phyloP scores from a whole-genome alignment of 768 basidiomycete genomes.

The Pleurotus eryngii region DNA sequence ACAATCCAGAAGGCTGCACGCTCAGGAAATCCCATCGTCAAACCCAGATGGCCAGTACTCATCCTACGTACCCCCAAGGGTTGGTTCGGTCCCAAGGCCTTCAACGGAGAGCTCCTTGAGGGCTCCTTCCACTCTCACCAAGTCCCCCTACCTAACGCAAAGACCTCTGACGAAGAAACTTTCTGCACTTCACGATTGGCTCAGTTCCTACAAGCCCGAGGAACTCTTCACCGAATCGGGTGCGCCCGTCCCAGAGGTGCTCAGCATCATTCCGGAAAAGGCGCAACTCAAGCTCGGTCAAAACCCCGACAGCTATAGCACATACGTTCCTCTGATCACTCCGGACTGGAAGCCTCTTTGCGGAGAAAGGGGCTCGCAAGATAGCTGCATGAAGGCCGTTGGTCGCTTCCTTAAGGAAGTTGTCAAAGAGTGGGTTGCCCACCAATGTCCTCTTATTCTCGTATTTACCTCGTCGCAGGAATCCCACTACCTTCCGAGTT shows the following conservation, averaged over 20 bases:
- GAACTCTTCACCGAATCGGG: conserved; percentile 71
- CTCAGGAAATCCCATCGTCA: conserved; percentile 68
- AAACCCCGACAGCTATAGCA: conserved; percentile 63
- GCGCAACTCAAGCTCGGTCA: conserved; percentile 65
- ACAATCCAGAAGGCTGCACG: conserved; percentile 81
- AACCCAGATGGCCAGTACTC: conserved; percentile 91
- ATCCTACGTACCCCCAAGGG: conserved; percentile 87
- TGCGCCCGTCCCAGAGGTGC: conserved; percentile 49
- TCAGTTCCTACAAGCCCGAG: conserved; percentile 63
- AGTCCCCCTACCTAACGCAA: conserved; percentile 77
- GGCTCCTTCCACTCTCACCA: conserved; percentile 86
- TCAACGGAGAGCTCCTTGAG: conserved; percentile 72
- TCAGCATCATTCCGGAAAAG: conserved; percentile 53
- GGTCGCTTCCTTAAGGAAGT: conserved; percentile 58
- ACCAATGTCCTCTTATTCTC: background rate
- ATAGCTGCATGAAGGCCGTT: conserved; percentile 75
- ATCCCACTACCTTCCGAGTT: conserved; percentile 78
- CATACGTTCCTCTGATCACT: conserved; percentile 56
- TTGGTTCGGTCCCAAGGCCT: conserved; percentile 61
- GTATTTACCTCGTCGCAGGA: conserved; percentile 33
- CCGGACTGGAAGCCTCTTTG: conserved; percentile 63
- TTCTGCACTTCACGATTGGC: conserved; percentile 63
- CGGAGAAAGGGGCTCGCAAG: conserved; percentile 50
- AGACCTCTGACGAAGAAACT: conserved; percentile 68
- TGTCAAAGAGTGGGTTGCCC: conserved; percentile 42